Conservation (phyloP, 768 basidiomycete species). For the Hirschioporus abietinus region DNA sequence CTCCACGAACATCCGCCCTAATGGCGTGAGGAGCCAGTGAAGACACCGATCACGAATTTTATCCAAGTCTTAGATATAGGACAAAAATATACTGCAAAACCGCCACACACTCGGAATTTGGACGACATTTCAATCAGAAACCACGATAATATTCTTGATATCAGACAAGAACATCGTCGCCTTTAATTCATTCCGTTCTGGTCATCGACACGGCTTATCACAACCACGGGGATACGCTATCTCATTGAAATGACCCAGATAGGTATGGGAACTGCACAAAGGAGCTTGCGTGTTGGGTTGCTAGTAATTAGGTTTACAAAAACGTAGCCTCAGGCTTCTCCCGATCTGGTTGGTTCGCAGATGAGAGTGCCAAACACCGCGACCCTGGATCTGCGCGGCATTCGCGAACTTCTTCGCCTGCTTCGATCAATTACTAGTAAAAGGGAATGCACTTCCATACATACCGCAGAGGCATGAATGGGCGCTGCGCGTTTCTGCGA, state of each 20-base stretch:
- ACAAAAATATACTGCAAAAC: neutral
- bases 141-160: neutral
- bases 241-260: neutral
- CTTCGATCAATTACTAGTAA: neutral
- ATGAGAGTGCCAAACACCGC: neutral
- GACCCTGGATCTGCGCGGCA: neutral
- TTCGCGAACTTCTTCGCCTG: neutral
- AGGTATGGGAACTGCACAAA: neutral
- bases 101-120: neutral
- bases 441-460: neutral
- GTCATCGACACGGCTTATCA: neutral
- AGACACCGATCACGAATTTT: neutral
- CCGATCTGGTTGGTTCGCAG: neutral
- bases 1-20: neutral
- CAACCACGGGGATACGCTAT: neutral
- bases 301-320: neutral
- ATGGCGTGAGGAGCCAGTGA: neutral
- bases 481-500: neutral
- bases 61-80: neutral
- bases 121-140: neutral
- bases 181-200: neutral
- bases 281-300: no score
- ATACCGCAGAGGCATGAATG: neutral
- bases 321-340: neutral
- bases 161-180: neutral